Conservation (phyloP, 1,284 basidiomycete species). For the Fomitiporia mediterranea region DNA sequence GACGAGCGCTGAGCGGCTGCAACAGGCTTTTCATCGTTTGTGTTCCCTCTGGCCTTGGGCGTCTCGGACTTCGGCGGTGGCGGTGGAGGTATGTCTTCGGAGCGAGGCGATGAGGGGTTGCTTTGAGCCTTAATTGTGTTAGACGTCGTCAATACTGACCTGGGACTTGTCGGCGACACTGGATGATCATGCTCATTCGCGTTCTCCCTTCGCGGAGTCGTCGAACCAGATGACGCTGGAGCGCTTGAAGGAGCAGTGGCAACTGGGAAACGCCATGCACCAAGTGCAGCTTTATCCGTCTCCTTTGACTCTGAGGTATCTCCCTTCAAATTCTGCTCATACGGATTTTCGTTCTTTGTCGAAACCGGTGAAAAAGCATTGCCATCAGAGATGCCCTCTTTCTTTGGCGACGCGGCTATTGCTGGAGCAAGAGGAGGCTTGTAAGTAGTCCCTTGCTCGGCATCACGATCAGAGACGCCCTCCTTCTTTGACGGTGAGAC, state of each 20-base stretch:
- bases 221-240: not conserved
- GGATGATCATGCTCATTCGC: not conserved
- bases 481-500: not conserved
- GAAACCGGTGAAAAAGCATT: too few species aligned
- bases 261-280: slow-evolving; percentile 1
- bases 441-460: too few species aligned
- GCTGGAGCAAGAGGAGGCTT: too few species aligned
- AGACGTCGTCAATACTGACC: not conserved
- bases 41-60: too few species aligned
- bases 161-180: not conserved
- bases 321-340: not conserved
- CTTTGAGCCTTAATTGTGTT: not conserved
- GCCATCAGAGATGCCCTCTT: too few species aligned
- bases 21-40: too few species aligned
- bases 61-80: not conserved
- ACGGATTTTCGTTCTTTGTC: not conserved
- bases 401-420: too few species aligned
- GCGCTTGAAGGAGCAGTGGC: not conserved
- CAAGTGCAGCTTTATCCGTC: not conserved
- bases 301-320: not conserved
- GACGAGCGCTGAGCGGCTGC: not conserved
- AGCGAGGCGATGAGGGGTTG: not conserved
- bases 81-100: not conserved
- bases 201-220: not conserved
- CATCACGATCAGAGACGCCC: too few species aligned